phyloP scores from a whole-genome alignment of 768 basidiomycete genomes.

The Coprinopsis sp. region DNA sequence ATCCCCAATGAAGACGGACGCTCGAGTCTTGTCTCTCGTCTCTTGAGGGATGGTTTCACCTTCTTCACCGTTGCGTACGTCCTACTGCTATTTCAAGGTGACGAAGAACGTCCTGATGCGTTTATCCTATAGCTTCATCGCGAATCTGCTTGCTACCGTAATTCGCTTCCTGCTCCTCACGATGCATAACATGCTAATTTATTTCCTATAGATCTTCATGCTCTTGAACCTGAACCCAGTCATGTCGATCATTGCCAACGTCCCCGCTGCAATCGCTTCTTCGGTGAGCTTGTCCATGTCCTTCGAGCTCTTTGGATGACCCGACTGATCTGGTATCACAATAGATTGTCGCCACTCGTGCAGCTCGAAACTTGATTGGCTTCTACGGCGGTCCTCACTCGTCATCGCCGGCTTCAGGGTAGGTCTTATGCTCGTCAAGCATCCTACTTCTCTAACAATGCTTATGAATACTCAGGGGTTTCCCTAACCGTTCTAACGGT shows the following conservation, averaged over 20 bases:
- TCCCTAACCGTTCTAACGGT: too few species aligned
- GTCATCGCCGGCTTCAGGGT: too few species aligned
- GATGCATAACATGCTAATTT: background rate
- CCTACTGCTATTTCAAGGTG: background rate
- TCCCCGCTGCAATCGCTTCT: conserved; percentile 65
- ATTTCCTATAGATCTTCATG: conserved; percentile 46
- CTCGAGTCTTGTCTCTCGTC: conserved; percentile 55
- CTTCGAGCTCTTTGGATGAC: background rate
- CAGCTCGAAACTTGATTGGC: too few species aligned
- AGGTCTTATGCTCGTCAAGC: too few species aligned
- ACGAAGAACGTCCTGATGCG: background rate
- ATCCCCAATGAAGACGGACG: conserved; percentile 39
- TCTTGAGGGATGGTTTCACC: conserved; percentile 69
- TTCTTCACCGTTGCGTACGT: conserved; percentile 70
- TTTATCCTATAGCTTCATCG: conserved; percentile 46
- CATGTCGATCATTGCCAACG: conserved; percentile 71
- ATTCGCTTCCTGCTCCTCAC: background rate
- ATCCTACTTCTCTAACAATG: too few species aligned
- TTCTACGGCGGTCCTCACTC: too few species aligned
- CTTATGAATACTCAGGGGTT: too few species aligned
- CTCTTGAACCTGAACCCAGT: conserved; percentile 64
- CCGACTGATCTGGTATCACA: background rate
- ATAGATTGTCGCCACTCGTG: conserved; percentile 60
- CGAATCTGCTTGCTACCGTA: conserved; percentile 65
- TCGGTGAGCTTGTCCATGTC: conserved; percentile 39